Evolutionary conservation across 371 early-diverging fungal genomes (phyloP), one percentile per base, ranked within the genome.

Genomic region (Mucor irregularis): DNA sequence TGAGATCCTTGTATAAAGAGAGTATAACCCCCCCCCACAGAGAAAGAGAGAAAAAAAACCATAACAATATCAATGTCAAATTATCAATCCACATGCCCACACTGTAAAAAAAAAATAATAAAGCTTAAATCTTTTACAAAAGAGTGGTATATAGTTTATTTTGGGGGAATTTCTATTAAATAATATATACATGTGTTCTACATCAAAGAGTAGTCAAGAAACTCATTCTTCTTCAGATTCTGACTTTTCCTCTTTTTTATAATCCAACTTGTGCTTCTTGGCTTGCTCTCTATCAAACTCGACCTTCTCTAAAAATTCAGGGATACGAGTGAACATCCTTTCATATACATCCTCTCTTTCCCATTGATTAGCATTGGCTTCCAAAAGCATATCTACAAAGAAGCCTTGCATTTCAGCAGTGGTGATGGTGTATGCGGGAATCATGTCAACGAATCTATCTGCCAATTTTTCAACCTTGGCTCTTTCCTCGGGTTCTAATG

Each of bases 381-480:
- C 64, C 55, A 71, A 43, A 22, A 67, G 33, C 4, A 64, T 2
- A 19, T 60, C 48, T 8, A 71, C 67, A 46, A 74, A 74, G 49
- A 58, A 66, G 14, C 54, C 62, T 28, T 81, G 80, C 6, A 81
- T 43, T 54, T 81, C 80, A 17, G 81, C 82, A 0, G 83, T 73
- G 1, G 82, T 80, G 13, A 81, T 61, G 0, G 66, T 14, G 26
- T 74, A 54, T 21, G 59, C 50, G 0, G 80, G 78, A 25, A 74
- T 62, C 7, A 38, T 21, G 6, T 58, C 37, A 19, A 42, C 58
- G 17, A 74, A 64, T 3, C 49, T 38, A 16, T 35, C 34, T 6
- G 45, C 50, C 30, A 30, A 21, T 8, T 33, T 21, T 26, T 46
- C 34, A 40, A 17, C 40, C 16, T 39, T 45, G 16, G 39, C 45